Conservation (phyloP, 805 yeast genomes). For the Wickerhamiella sergipiensis region DNA sequence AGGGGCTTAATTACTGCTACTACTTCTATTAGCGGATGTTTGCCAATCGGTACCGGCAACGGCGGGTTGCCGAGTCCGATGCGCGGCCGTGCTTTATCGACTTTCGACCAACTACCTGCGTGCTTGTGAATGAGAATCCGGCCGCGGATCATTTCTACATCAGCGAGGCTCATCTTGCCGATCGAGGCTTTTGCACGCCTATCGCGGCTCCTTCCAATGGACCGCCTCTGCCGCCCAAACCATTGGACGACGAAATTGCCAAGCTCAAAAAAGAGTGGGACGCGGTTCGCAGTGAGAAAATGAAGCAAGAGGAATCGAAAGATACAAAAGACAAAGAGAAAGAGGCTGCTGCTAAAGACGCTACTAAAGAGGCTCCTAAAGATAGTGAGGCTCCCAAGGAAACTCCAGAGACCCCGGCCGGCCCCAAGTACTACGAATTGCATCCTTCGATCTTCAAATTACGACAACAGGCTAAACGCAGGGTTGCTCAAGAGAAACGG, state of each 20-base stretch:
- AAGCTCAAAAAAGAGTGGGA: constrained; percentile 23
- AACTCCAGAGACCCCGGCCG: neutral
- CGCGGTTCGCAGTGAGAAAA: constrained; percentile 2
- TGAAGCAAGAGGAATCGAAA: constrained; percentile 9
- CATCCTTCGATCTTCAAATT: constrained; percentile 31
- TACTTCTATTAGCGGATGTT: constrained; percentile 17
- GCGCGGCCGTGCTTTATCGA: constrained; percentile 38
- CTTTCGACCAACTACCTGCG: constrained; percentile 38
- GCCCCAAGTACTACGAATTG: constrained; percentile 17
- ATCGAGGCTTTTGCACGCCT: constrained; percentile 27
- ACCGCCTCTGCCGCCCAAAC: constrained; percentile 5
- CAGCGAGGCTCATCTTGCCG: constrained; percentile 37
- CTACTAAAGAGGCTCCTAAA: neutral
- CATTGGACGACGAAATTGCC: constrained; percentile 23
- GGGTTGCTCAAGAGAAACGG: constrained; percentile 20
- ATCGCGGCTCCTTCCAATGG: neutral
- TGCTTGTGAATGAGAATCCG: constrained; percentile 34
- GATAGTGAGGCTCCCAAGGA: neutral
- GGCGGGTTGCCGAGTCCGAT: constrained; percentile 34
- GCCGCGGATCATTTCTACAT: constrained; percentile 38
- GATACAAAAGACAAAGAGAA: constrained; percentile 8
- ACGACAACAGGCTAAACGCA: constrained; percentile 24
- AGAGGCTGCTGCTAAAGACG: neutral
- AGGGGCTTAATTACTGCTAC: neutral
- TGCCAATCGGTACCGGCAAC: constrained; percentile 31